These are phyloP conservation scores for Cinnamomum micranthum DNA, from an alignment of 164 flowering plant species.

Conservation along the genomic window DNA sequence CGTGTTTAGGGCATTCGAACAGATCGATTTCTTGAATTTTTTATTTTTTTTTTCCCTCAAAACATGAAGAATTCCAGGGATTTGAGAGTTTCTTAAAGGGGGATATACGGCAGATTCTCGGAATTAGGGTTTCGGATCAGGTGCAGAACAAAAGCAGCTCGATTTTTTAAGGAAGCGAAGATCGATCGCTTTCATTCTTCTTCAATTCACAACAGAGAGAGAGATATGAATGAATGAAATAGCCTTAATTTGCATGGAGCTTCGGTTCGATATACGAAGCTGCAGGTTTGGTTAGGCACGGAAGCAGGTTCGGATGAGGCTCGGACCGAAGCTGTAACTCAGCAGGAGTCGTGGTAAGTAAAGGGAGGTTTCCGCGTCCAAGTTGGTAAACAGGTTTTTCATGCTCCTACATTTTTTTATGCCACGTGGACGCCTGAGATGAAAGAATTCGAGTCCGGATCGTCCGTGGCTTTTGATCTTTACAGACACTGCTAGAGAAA, in stretches of 20 bases:
- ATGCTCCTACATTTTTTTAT: no score
- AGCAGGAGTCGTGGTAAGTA: not conserved
- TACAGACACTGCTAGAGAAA: no score
- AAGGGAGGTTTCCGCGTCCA: no score
- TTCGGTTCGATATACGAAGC: constrained; percentile 10
- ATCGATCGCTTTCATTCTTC: not conserved
- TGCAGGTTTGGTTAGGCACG: not conserved
- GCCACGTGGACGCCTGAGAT: no score
- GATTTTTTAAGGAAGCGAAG: constrained; percentile 2
- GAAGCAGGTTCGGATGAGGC: not conserved
- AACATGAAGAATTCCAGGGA: not conserved
- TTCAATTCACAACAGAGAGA: not conserved
- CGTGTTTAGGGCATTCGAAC: not conserved
- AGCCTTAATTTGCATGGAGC: constrained; percentile 5
- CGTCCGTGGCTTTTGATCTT: no score
- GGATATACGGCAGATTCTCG: no score
- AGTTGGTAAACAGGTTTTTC: no score
- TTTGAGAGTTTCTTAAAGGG: no score
- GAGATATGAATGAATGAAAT: not conserved
- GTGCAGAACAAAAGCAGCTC: constrained; percentile 8
- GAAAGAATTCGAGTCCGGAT: no score
- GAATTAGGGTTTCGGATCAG: constrained; percentile 6
- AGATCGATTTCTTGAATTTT: not conserved
- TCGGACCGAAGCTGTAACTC: not conserved
- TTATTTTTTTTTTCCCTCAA: not conserved